These are phyloP conservation scores for Gnaphalium uliginosum DNA, from an alignment of 129 eudicot species.

Conservation along the genomic window DNA sequence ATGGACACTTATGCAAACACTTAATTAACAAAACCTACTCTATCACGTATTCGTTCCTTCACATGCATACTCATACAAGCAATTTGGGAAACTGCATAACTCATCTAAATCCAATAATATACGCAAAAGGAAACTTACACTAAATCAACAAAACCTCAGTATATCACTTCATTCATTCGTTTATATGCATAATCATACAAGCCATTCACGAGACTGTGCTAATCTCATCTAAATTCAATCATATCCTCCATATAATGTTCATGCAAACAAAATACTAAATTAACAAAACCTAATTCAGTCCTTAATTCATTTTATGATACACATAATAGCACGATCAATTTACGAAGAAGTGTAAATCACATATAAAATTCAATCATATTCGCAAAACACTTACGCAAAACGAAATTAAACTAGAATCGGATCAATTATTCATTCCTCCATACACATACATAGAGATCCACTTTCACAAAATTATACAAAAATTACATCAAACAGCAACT, in stretches of 20 bases:
- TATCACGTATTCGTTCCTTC: neutral
- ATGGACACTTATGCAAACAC: neutral
- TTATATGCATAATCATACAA: too few species aligned
- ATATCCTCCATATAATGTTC: neutral
- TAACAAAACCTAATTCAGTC: neutral
- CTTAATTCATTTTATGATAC: too few species aligned
- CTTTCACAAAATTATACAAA: too few species aligned
- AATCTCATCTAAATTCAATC: conserved; percentile 12
- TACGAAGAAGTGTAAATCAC: too few species aligned
- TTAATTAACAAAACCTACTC: neutral
- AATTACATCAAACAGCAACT: too few species aligned
- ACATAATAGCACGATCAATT: too few species aligned
- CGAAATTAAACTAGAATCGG: conserved; percentile 8
- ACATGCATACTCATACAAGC: neutral
- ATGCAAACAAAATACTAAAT: neutral
- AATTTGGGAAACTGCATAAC: neutral
- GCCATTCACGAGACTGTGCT: neutral
- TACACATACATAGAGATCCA: too few species aligned
- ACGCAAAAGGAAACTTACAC: neutral
- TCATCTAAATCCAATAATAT: too few species aligned
- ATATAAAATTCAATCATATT: conserved; percentile 9
- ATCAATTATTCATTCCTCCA: too few species aligned
- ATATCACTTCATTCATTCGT: neutral
- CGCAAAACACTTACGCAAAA: conserved; percentile 15
- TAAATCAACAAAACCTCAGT: neutral